Percentiles rank a stretch among this genome's conserved stretches.
Conservation (phyloP, 345 rosid genomes). For the Passiflora organensis region DNA sequence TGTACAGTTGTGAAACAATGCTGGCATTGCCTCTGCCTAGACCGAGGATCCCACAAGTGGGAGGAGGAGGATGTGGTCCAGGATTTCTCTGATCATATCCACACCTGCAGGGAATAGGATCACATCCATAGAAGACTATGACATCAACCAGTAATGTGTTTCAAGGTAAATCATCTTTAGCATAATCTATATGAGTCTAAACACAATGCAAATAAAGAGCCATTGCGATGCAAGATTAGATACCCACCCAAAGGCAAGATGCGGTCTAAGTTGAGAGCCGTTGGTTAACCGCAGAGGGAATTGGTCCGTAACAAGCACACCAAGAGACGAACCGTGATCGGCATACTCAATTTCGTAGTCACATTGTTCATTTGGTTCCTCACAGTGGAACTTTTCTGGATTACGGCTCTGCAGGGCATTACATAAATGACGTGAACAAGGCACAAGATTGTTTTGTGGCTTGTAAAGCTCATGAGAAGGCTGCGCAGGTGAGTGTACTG, state of each 20-base stretch:
- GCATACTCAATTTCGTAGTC: slow-evolving; percentile 71
- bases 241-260: slow-evolving; percentile 69
- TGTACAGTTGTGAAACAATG: slow-evolving; percentile 55
- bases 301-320: slow-evolving; percentile 63
- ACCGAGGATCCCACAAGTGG: slow-evolving; percentile 74
- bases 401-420: slow-evolving; percentile 29
- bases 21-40: slow-evolving; percentile 70
- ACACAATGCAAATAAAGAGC: too few species aligned
- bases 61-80: slow-evolving; percentile 47
- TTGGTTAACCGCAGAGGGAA: slow-evolving; percentile 47
- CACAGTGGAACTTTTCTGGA: slow-evolving; percentile 36
- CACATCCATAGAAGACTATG: not conserved
- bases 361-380: slow-evolving; percentile 57
- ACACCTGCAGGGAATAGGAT: slow-evolving; percentile 42
- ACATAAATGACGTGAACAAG: slow-evolving; percentile 51
- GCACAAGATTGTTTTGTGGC: slow-evolving; percentile 52
- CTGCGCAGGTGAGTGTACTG: slow-evolving; percentile 33
- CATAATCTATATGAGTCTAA: too few species aligned
- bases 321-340: slow-evolving; percentile 71
- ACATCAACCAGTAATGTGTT: not conserved
- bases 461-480: slow-evolving; percentile 54
- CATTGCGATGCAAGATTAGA: too few species aligned
- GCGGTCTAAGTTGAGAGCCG: slow-evolving; percentile 43
- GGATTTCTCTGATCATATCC: slow-evolving; percentile 63
- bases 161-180: too few species aligned